Base-by-base conservation (phyloP, 345 rosid genomes). In the Zanthoxylum bungeanum region DNA sequence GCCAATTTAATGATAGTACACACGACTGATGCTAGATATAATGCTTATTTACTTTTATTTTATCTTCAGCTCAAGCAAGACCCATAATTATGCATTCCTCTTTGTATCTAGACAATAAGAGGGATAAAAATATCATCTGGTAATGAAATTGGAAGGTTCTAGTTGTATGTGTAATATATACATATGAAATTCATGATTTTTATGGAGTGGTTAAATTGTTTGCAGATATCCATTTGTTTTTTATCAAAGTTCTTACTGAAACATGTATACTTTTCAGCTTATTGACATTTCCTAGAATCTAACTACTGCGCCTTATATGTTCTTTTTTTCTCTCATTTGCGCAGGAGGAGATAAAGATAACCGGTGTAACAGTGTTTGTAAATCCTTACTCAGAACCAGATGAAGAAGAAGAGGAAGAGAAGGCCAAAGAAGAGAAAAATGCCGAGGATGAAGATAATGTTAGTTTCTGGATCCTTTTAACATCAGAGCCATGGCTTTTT, bases 271-370 rank as follows among this genome's bases (percentile, higher is more conserved):
- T 25, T 33, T 60, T 37, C 61, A 7, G 36, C 22, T 14, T 22
- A 19, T 55, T 9, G 62, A 37, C 19, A 5, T 68, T 37, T 68
- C 16, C 40, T 6, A 25, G 21, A 24, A 36, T 16, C 53, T 37
- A 56, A 47, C 17, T 42, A 31, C 39, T 69, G 25, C 19, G 4
- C 47, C 70, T 22, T 58, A 40, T 17, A 22, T 69, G 44, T 61
- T 63, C 9, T 70, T 68, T 34, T 68, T 34, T 57, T 57, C 44
- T 57, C 22, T 62, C 60, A 57, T 53, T 69, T 70, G 11, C 81
- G 83, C 87, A 91, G 99, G 97, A 85, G 72, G 98, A 95, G 78
- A 88, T 95, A 51, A 92, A 92, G 85, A 87, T 95, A 68, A 88
- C 75, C 4, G 77, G 81, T n/a, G 84, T 88, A 67, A 88, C 88